Base-by-base conservation (phyloP, 768 basidiomycete species). In the Russula sp. region DNA sequence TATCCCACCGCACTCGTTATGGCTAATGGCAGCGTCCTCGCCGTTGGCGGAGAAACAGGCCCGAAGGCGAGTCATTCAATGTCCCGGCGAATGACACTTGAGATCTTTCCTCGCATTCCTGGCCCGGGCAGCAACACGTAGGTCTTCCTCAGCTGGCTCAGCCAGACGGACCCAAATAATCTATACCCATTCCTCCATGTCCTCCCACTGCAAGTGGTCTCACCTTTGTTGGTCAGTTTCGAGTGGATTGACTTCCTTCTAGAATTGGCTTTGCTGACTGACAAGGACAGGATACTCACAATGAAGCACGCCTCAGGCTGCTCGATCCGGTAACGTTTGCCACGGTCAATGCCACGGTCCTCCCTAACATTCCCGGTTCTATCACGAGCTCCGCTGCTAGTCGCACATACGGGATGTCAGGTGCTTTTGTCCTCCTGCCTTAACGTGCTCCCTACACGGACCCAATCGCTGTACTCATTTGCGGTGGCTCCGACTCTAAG, bases 111-210 rank as follows among this genome's bases (percentile, higher is more conserved):
- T 1, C 84, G 77, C 34, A 85, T 86, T 9, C 71, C 71, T 0
- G 89, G 89, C 22, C 22, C 22, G 1, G 89, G 86, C 18, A 75
- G 78, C 18, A 75, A 78, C 56, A 89, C 88, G 0, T 75, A 77
- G 9, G 59, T 87, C 57, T 77, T 82, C 54, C 78, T 91, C 57
- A 84, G 87, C 63, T 91, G 83, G 76, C 75, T 91, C 37, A 70
- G 76, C 39, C 79, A 87, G n/a, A 91, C 90, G 5, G 86, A 91
- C 69, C 90, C 90, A 0, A 84, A 88, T 69, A 91, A 91, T 68
- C 72, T 92, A 55, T 92, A 92, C 68, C 89, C 90, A 0, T 91
- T 88, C 77, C 74, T 91, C 39, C 72, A 86, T 58, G 78, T 90
- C 7, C 79, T 92, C 16, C 89, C 90, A 22, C 22, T 22, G 22